Evolutionary conservation across 495 filamentous ascomycete genomes (phyloP).

Genomic region (Peziza echinospora): DNA sequence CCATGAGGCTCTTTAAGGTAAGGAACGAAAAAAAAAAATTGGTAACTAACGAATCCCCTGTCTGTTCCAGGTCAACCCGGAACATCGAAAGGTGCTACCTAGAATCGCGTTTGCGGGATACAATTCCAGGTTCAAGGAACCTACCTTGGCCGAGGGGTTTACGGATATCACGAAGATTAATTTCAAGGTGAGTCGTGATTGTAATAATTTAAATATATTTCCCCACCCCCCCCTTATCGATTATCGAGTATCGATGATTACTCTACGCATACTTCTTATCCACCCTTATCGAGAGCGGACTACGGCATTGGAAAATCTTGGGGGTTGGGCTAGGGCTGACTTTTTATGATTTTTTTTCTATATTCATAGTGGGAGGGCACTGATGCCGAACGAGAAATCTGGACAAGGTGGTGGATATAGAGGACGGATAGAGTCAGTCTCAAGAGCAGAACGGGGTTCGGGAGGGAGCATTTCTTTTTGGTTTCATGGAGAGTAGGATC

Average conservation of each 20-base stretch:
- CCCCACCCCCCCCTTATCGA: too few relatives aligned
- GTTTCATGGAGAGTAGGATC: too few relatives aligned
- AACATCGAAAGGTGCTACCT: conserved; percentile 51
- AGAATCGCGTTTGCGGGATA: conserved; percentile 61
- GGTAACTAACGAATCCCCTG: background rate
- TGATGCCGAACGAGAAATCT: conserved; percentile 34
- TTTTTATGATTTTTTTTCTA: conserved; percentile 1
- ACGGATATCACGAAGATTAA: conserved; percentile 43
- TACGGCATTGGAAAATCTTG: too few relatives aligned
- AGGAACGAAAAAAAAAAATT: conserved; percentile 5
- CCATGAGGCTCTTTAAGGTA: background rate
- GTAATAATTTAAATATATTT: background rate
- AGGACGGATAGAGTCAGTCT: too few relatives aligned
- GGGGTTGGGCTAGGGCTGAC: conserved; percentile 8
- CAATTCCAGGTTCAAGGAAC: conserved; percentile 44
- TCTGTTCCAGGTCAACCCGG: conserved; percentile 47
- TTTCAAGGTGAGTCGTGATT: conserved; percentile 26
- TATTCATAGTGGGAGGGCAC: conserved; percentile 31
- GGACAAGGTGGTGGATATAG: conserved; percentile 53
- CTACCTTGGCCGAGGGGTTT: conserved; percentile 59
- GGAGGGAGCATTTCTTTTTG: too few relatives aligned
- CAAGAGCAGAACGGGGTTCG: too few relatives aligned
- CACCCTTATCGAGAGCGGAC: too few relatives aligned
- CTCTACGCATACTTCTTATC: too few relatives aligned
- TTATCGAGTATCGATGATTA: too few relatives aligned